These are phyloP conservation scores for Cercospora zeae-maydis DNA, from an alignment of 2,329 filamentous ascomycete species.

Conservation along the genomic window DNA sequence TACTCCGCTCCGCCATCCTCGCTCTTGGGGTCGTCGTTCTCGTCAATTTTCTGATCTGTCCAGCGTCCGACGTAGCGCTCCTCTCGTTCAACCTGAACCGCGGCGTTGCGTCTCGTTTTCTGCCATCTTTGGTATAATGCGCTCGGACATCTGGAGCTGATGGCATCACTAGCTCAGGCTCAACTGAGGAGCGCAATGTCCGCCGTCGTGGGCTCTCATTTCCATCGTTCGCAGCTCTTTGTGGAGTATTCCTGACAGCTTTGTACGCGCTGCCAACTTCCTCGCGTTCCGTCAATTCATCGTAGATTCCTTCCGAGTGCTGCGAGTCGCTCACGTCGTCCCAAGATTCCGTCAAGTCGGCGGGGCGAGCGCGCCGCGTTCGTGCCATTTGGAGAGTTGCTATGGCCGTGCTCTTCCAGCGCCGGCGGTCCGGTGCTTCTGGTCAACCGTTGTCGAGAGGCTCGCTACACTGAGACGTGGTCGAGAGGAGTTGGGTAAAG, in stretches of 20 bases:
- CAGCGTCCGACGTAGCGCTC: conserved; percentile 33
- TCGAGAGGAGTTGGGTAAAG: background rate
- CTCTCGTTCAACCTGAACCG: conserved; percentile 32
- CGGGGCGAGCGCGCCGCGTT: conserved; percentile 22
- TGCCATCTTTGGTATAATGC: conserved; percentile 15
- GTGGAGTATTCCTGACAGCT: background rate
- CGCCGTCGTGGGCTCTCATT: conserved; percentile 21
- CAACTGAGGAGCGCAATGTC: conserved; percentile 30
- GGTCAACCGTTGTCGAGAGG: background rate
- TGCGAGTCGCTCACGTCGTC: conserved; percentile 32
- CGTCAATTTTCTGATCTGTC: conserved; percentile 26
- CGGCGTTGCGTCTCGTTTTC: conserved; percentile 26
- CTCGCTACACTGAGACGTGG: background rate
- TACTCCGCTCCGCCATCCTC: conserved; percentile 29
- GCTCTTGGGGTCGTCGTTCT: conserved; percentile 23
- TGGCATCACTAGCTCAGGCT: conserved; percentile 46
- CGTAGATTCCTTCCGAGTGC: conserved; percentile 25
- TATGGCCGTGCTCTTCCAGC: background rate
- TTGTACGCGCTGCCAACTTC: conserved; percentile 29
- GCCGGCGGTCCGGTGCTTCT: background rate
- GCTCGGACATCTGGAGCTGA: conserved; percentile 31
- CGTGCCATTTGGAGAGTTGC: conserved; percentile 20
- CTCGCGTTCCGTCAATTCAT: conserved; percentile 31
- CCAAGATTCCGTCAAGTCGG: conserved; percentile 36
- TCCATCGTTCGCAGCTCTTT: background rate